Conservation (phyloP, 2,329 filamentous ascomycete species). For the Coniochaeta sp. region DNA sequence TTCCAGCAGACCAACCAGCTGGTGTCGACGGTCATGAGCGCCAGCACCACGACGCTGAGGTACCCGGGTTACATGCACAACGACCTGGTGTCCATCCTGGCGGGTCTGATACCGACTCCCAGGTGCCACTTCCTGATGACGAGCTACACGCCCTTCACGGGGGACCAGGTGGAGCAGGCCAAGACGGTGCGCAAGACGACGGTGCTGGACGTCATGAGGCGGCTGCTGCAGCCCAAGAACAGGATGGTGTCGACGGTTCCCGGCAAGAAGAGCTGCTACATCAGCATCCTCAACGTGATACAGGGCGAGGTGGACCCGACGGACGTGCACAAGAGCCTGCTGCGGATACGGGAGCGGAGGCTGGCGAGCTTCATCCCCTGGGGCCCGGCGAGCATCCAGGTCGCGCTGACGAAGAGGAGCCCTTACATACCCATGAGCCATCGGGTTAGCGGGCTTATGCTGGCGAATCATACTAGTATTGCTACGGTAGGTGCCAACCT, state of each 20-base stretch:
- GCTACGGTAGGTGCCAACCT: conserved; percentile 59
- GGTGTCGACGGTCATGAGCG: conserved; percentile 97
- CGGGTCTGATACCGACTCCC: conserved; percentile 90
- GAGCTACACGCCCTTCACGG: conserved; percentile 95
- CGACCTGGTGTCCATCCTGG: conserved; percentile 92
- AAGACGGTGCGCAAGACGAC: conserved; percentile 98
- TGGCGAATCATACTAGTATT: conserved; percentile 96
- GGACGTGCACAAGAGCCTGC: conserved; percentile 94
- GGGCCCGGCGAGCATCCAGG: conserved; percentile 96
- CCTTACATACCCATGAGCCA: conserved; percentile 93
- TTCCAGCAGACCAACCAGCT: conserved; percentile 98
- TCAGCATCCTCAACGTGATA: conserved; percentile 97
- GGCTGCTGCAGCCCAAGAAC: conserved; percentile 94
- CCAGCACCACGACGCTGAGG: conserved; percentile 88
- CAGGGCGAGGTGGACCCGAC: conserved; percentile 97
- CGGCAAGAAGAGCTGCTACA: conserved; percentile 97
- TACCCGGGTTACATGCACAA: conserved; percentile 99
- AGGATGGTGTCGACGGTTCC: conserved; percentile 97
- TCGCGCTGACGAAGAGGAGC: conserved; percentile 91
- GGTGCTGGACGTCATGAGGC: conserved; percentile 93
- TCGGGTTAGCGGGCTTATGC: conserved; percentile 91
- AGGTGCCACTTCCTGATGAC: conserved; percentile 98
- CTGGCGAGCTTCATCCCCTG: conserved; percentile 96
- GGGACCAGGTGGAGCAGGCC: conserved; percentile 90
- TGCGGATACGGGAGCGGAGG: conserved; percentile 89